A percentile compares a stretch with the other conserved stretches of the same genome.
phyloP scores from a whole-genome alignment of 129 eudicot species.

The Sambucus nigra region DNA sequence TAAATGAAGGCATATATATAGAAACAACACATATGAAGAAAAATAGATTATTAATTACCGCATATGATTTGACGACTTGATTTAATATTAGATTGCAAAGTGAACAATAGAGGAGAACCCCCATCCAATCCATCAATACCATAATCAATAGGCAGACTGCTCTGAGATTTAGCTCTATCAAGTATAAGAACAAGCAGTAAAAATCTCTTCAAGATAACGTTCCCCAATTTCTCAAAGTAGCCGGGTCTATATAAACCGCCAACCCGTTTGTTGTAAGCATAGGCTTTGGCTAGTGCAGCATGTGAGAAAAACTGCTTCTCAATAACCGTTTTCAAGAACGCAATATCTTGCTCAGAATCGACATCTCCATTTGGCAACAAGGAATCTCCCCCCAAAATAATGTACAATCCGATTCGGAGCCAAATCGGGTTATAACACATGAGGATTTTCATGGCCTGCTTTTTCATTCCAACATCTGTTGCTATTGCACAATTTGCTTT shows the following conservation, averaged over 20 bases:
- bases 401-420: conserved; percentile 80
- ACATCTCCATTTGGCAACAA: conserved; percentile 54
- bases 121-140: conserved; percentile 99
- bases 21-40: not conserved
- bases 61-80: conserved; percentile 66
- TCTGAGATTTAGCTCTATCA: conserved; percentile 77
- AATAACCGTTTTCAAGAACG: conserved; percentile 70
- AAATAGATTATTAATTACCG: conserved; percentile 35
- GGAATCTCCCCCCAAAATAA: conserved; percentile 85
- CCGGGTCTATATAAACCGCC: conserved; percentile 97
- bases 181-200: conserved; percentile 70
- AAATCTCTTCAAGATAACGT: conserved; percentile 75
- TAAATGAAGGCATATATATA: not conserved
- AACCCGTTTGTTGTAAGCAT: conserved; percentile 73
- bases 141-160: conserved; percentile 70
- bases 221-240: conserved; percentile 82
- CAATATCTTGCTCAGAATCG: conserved; percentile 56
- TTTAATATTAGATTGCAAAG: conserved; percentile 44
- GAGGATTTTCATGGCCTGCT: conserved; percentile 58
- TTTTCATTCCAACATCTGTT: conserved; percentile 90
- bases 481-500: conserved; percentile 81
- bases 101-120: conserved; percentile 88
- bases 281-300: conserved; percentile 64
- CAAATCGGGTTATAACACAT: conserved; percentile 78
- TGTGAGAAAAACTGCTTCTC: conserved; percentile 86